Base-by-base conservation (phyloP, 805 yeast species). In the Wickerhamiella lipophila region DNA sequence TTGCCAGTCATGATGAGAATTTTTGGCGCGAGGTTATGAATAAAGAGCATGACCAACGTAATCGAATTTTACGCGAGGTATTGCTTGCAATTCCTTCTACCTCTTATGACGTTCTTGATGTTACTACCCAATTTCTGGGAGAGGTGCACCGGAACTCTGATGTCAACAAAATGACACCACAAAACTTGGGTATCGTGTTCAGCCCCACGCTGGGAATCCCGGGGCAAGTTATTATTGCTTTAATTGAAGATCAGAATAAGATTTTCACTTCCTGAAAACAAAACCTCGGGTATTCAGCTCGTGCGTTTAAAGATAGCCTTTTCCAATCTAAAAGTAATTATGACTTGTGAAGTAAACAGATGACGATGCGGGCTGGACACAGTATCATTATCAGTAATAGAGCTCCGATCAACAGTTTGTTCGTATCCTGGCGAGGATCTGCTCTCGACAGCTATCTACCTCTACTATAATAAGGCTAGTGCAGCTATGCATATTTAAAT, bases 181-280 rank as follows among this genome's bases (percentile, higher is more conserved):
- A 83, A 55, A 89, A 92, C 58, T 56, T 78, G 48, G 78, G 86
- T 58, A 83, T 83, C 60, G 92, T 83, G 4, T 83, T 83, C 60
- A 82, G 85, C 4, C 92, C 94, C 2, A 83, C 94, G 0, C 68
- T 83, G 55, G 79, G 79, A 53, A 68, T 84, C 42, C 76, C 88
- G 0, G 69, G 78, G 13, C 78, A 75, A 47, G 70, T 81, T 9
- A 66, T 83, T 39, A 71, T 72, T 36, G 72, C 76, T 12, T 72
- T 82, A 47, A 69, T 83, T 49, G 74, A 73, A 39, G 84, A 83
- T 58, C 80, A 73, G 60, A 72, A 67, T 21, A 74, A 76, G 56
- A 71, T 83, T 8, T 83, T 81, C 23, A 27, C 21, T 16, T 19
- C 32, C 5, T 40, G 13, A 29, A 29, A 32, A 9, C 5, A 32